These are phyloP conservation scores for Colletotrichum musicola DNA, from an alignment of 2,329 filamentous ascomycete species.

Conservation along the genomic window DNA sequence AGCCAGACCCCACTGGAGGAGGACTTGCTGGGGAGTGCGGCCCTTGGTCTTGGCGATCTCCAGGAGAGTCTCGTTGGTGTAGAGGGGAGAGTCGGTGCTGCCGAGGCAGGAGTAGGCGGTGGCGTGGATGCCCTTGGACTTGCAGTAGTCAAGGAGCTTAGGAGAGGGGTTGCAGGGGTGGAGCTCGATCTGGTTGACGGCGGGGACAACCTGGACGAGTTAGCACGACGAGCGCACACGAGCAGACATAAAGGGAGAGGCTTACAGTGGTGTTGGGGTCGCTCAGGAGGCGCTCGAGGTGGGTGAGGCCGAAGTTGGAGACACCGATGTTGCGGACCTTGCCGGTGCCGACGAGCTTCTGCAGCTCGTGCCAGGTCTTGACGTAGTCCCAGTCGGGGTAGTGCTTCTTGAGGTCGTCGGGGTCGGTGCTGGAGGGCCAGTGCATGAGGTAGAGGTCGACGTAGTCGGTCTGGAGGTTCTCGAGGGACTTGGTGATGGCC, in stretches of 20 bases:
- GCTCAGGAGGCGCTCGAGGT: conserved; percentile 81
- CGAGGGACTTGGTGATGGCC: conserved; percentile 70
- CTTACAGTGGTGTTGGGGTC: conserved; percentile 72
- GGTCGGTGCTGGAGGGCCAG: conserved; percentile 76
- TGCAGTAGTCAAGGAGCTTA: conserved; percentile 80
- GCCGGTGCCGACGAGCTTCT: conserved; percentile 75
- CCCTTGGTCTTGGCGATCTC: conserved; percentile 74
- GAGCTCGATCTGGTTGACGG: conserved; percentile 86
- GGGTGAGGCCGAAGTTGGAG: conserved; percentile 86
- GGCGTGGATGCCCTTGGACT: conserved; percentile 78
- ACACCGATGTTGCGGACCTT: conserved; percentile 87
- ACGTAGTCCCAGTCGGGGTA: conserved; percentile 84
- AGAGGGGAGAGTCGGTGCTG: conserved; percentile 76
- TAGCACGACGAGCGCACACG: neutral
- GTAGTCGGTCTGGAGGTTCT: conserved; percentile 73
- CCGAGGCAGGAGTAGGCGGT: conserved; percentile 83
- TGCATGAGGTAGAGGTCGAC: conserved; percentile 80
- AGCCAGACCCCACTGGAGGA: conserved; percentile 84
- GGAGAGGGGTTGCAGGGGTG: conserved; percentile 86
- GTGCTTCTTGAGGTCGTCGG: conserved; percentile 74
- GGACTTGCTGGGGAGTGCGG: conserved; percentile 79
- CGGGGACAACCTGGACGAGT: conserved; percentile 62
- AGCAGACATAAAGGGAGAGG: neutral
- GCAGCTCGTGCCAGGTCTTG: conserved; percentile 81
- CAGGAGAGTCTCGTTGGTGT: conserved; percentile 74